phyloP scores from a whole-genome alignment of 495 filamentous ascomycete genomes.

The Penicillium pancosmium region DNA sequence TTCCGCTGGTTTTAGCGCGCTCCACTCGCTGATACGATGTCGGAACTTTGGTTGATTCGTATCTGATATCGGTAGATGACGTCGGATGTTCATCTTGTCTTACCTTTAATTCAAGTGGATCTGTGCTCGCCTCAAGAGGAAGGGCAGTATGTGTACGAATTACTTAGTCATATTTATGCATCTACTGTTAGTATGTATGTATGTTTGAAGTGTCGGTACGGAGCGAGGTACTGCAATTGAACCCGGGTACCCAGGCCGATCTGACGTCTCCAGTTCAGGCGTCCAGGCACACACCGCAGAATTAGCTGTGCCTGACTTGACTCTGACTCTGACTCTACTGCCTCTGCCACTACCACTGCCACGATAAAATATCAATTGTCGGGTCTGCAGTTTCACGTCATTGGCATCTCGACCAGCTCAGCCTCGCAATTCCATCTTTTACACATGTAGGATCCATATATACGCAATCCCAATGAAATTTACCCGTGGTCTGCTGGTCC shows the following conservation, averaged over 20 bases:
- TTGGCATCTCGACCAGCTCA: conserved; percentile 13
- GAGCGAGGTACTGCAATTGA: no score
- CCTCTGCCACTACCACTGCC: conserved; percentile 9
- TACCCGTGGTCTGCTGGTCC: no score
- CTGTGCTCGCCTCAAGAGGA: neutral
- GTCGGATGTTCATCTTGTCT: neutral
- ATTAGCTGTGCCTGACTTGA: neutral
- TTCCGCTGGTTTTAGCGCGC: no score
- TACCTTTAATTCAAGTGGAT: neutral
- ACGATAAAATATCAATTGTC: conserved; percentile 15
- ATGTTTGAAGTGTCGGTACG: neutral
- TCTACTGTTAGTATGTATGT: neutral
- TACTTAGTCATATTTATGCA: neutral
- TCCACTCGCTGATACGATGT: neutral
- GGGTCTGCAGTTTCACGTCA: neutral
- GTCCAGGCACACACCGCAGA: neutral
- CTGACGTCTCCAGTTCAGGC: neutral
- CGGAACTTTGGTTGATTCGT: neutral
- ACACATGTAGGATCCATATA: neutral
- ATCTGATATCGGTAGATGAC: conserved; percentile 3
- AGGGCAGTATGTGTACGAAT: neutral
- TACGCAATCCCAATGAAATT: neutral
- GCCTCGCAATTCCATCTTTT: neutral
- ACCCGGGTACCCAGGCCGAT: neutral
- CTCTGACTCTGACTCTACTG: neutral